These are phyloP conservation scores for Geosmithia flava DNA, from an alignment of 2,329 filamentous ascomycete genomes.

Conservation along the genomic window DNA sequence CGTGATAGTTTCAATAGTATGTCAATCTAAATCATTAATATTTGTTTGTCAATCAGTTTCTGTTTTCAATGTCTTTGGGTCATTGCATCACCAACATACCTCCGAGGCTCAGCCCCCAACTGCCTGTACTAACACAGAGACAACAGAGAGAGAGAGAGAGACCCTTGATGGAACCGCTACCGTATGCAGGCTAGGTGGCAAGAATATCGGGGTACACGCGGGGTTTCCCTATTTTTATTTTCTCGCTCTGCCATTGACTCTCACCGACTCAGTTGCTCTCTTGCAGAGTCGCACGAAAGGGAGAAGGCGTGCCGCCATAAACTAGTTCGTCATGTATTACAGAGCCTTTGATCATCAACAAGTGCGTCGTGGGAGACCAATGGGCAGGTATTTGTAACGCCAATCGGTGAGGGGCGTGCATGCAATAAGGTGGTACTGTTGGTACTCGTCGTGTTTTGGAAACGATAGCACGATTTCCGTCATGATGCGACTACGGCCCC, in stretches of 20 bases:
- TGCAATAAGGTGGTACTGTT: too few relatives aligned
- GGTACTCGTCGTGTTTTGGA: too few relatives aligned
- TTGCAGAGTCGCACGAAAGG: background rate
- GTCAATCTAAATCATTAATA: too few relatives aligned
- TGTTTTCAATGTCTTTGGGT: background rate
- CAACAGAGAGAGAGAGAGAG: too few relatives aligned
- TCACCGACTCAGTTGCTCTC: background rate
- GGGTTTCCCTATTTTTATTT: too few relatives aligned
- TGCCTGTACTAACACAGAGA: too few relatives aligned
- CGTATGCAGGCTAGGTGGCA: background rate
- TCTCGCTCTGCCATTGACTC: too few relatives aligned
- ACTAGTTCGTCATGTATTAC: background rate
- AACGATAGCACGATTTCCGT: too few relatives aligned
- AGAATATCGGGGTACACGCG: background rate
- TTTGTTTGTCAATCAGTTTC: too few relatives aligned
- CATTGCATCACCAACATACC: background rate
- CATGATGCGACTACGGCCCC: too few relatives aligned
- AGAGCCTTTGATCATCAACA: background rate
- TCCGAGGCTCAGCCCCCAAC: too few relatives aligned
- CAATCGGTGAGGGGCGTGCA: too few relatives aligned
- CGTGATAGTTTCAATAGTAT: background rate
- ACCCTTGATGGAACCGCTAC: background rate
- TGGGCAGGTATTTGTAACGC: background rate
- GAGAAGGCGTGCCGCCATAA: background rate
- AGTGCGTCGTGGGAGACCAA: background rate